Evolutionary conservation across 139 green algal genomes (phyloP).

Genomic region (Chlorella sp.): DNA sequence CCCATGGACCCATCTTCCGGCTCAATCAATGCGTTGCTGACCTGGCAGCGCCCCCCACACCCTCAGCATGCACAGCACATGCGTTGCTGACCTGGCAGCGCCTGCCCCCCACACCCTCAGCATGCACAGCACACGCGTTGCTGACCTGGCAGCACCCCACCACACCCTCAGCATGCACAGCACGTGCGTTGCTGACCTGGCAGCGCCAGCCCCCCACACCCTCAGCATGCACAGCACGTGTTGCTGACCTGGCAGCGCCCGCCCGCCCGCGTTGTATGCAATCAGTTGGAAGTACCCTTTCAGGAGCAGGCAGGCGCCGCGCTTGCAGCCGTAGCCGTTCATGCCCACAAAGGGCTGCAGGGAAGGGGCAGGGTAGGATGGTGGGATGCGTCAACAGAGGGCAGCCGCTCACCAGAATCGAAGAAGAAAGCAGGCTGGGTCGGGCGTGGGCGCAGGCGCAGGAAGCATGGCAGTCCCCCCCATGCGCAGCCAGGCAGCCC

Average conservation of each 20-base stretch:
- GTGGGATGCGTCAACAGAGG: background rate
- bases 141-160: background rate
- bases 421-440: too few species aligned
- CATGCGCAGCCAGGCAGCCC: background rate
- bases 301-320: constrained; percentile 17
- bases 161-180: too few species aligned
- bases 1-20: too few species aligned
- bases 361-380: too few species aligned
- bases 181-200: background rate
- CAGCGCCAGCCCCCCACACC: background rate
- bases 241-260: background rate
- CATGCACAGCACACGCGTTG: background rate
- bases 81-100: background rate
- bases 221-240: background rate
- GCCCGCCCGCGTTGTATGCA: background rate
- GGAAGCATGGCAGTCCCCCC: too few species aligned
- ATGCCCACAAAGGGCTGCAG: background rate
- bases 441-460: too few species aligned
- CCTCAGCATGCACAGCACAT: background rate
- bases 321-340: constrained; percentile 14
- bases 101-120: background rate
- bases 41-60: background rate
- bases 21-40: background rate
- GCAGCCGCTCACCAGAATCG: too few species aligned
- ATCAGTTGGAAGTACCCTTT: background rate